Base-by-base conservation (phyloP, 441 rosid species). In the Aquilaria agallochum region DNA sequence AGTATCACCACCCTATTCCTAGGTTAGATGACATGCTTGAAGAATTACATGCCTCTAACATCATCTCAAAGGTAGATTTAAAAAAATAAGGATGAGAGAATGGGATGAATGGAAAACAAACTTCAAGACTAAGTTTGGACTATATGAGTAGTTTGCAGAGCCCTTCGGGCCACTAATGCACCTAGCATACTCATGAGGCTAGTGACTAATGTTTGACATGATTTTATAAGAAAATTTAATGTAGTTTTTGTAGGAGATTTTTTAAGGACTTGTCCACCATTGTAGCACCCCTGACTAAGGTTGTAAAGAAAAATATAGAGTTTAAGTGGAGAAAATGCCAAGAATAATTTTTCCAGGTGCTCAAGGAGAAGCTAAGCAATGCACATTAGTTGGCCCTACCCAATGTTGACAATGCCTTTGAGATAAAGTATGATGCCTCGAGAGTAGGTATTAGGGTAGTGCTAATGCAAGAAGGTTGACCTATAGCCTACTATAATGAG, bases 181-280 rank as follows among this genome's bases (percentile, higher is more conserved):
- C 31, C 55, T 52, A 52, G 55, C 20, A 52, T 31, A 9, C 20
- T 52, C 20, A 52, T 52, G 55, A n/a, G n/a, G n/a, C n/a, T n/a
- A n/a, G n/a, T n/a, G n/a, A n/a, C n/a, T n/a, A n/a, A n/a, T 3
- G 20, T 15, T 52, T 13, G 20, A n/a, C 31, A 52, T 5, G 3
- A 50, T 4, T 14, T 7, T n/a, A 3, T 50, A 9, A 5, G 20
- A 31, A 27, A 52, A 6, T 9, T 52, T 3, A 9, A 15, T 13
- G 6, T 2, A 5, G 9, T 3, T 50, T 50, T n/a, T 50, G n/a
- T 14, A 9, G n/a, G 8, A 5, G 4, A 3, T 50, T 50, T 50
- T 4, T 50, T 12, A 50, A 50, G 53, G n/a, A 50, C n/a, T 50
- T 12, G 5, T 7, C 8, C 14, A 44, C 48, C 11, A 44, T 44